Base-by-base conservation (phyloP, 2,329 filamentous ascomycete genomes). In the Chaetothyriales sp. region DNA sequence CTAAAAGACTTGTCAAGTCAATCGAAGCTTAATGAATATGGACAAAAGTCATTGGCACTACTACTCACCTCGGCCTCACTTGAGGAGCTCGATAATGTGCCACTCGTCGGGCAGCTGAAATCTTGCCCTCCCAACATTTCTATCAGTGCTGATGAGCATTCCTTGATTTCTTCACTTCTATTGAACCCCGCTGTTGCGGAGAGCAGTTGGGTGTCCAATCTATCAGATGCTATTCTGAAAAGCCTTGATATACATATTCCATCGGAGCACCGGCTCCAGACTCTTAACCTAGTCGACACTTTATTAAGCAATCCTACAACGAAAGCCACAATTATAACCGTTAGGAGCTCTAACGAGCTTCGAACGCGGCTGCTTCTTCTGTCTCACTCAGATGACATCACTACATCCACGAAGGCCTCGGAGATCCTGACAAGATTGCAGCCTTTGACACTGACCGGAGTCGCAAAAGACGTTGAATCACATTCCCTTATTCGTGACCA, bases 41-140 rank as follows among this genome's bases (percentile, higher is more conserved):
- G 68, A 20, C 60, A 66, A 22, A 52, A 60, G 4, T 56, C 62
- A 4, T 58, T 64, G 19, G 54, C 64, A 6, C 56, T 62, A 15
- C 63, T 33, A 3, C 46, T 47, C 8, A 18, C 20, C 13, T 18
- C 18, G 10, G 46, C 46, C 20, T 28, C 29, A 29, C 46, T 29
- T 3, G 46, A 47, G 15, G 10, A 40, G 5, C 33, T 40, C 33
- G 15, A 40, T 13, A 40, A 40, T 40, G 33, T 40, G 33, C 10
- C 33, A 15, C 33, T 40, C 10, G 33, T 40, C 9, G 10, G 15
- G 33, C 33, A 40, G 33, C 33, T 40, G 13, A 40, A 40, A 5
- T 15, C 33, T 40, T 5, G 10, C 4, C 33, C 33, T 40, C 15
- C 33, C 13, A 15, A 40, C 13, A 15, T 40, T 40, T 40, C 33